Percentiles rank a stretch among this genome's conserved stretches.
phyloP scores from a whole-genome alignment of 495 filamentous ascomycete species.

The Trichoderma erinaceum region DNA sequence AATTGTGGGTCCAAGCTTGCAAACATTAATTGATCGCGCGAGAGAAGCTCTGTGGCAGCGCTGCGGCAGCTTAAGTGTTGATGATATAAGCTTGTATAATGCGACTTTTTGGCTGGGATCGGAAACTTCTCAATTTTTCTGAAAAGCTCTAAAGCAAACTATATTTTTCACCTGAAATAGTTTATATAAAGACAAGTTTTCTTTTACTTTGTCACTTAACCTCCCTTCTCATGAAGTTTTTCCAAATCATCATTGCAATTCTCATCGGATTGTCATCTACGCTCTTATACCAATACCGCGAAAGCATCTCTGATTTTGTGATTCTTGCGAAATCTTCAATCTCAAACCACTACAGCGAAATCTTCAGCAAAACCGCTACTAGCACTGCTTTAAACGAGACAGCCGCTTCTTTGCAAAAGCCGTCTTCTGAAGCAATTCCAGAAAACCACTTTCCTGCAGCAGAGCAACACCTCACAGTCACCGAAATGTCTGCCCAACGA shows the following conservation, averaged over 20 bases:
- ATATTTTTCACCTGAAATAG: no score
- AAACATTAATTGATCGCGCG: not conserved
- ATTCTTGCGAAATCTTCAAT: not conserved
- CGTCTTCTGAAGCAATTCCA: not conserved
- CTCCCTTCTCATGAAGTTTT: slow-evolving; percentile 27
- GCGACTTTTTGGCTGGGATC: not conserved
- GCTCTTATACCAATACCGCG: slow-evolving; percentile 26
- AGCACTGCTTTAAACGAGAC: not conserved
- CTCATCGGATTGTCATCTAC: slow-evolving; percentile 36
- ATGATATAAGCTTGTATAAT: slow-evolving; percentile 12
- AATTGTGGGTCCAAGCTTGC: slow-evolving; percentile 5
- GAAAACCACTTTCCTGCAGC: slow-evolving; percentile 6
- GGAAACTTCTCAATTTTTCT: slow-evolving; percentile 20
- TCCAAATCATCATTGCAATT: slow-evolving; percentile 29
- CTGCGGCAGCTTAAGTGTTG: not conserved
- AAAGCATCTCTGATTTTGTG: slow-evolving; percentile 17
- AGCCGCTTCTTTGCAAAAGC: not conserved
- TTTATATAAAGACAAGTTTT: no score
- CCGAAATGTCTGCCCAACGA: slow-evolving; percentile 62
- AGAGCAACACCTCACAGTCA: slow-evolving; percentile 22
- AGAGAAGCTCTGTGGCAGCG: slow-evolving; percentile 1
- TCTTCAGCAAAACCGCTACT: not conserved
- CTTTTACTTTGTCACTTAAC: no score
- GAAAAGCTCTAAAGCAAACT: no score
- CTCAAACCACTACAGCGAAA: not conserved